Base-by-base conservation (phyloP, 2,329 filamentous ascomycete species). In the Fusarium cicatricum region DNA sequence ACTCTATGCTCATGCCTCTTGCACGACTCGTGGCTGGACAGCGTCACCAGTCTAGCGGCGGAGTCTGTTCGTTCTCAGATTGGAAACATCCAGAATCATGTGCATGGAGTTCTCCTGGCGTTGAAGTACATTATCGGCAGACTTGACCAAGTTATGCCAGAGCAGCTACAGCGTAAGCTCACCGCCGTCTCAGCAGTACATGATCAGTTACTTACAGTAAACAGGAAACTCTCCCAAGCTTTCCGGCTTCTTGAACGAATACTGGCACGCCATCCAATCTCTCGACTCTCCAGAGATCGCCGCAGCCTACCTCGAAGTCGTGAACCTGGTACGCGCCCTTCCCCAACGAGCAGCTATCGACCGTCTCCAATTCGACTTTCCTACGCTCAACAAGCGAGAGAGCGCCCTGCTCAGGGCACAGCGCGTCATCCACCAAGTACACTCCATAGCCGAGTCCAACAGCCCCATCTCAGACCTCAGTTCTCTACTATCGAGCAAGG, bases 1-100 rank as follows among this genome's bases (percentile, higher is more conserved):
- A 91, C 90, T 1, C 78, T 91, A 11, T 87, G 85, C 67, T 86
- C 85, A 0, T 85, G 89, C 57, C 73, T 88, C 17, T 71, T 87
- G 2, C 77, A 80, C 15, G 72, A 78, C 4, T 72, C 77, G 19
- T 86, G 84, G 82, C 69, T 82, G 1, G 64, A 65, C 10, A 70
- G 71, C 1, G 69, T 85, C 5, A 70, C 69, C 21, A 54, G 59
- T 12, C 68, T 82, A 2, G 70, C 82, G 10, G 59, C 57, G 4
- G 62, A 70, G 2, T 71, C 72, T 6, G 52, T 73, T 9, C 47
- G 55, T 1, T 60, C 64, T 1, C 52, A 43, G 7, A 67, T 72
- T 2, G 59, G 57, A 0, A 67, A 70, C 8, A 73, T 74, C 2
- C 75, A 80, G 37, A 89, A 90, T 58, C 73, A 76, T 26, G 68